Conservation (phyloP, 2,329 filamentous ascomycete species). For the Verticillium longisporum region DNA sequence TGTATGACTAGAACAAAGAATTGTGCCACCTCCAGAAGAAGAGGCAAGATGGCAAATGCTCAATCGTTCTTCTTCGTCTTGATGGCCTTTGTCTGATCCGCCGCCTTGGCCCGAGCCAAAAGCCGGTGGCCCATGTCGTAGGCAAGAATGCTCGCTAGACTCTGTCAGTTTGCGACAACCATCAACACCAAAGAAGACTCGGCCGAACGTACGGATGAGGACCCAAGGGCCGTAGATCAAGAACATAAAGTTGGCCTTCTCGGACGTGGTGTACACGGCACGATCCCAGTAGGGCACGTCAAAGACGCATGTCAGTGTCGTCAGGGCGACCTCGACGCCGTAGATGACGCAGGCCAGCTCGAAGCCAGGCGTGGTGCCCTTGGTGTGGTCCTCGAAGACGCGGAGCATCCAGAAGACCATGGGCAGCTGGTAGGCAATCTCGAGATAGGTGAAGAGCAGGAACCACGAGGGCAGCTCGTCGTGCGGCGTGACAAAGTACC, state of each 20-base stretch:
- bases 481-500: constrained; percentile 36
- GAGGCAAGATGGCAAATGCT: background rate
- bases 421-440: constrained; percentile 44
- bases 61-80: constrained; percentile 34
- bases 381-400: constrained; percentile 22
- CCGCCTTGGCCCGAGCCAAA: constrained; percentile 30
- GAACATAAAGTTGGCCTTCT: constrained; percentile 39
- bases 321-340: constrained; percentile 43
- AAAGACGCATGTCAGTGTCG: constrained; percentile 42
- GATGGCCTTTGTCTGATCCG: constrained; percentile 5
- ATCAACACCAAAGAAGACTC: background rate
- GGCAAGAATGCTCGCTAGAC: constrained; percentile 41
- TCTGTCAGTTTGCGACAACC: background rate
- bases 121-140: constrained; percentile 50
- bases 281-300: constrained; percentile 43
- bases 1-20: background rate
- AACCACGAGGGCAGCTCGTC: constrained; percentile 39
- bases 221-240: constrained; percentile 46
- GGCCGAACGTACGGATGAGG: constrained; percentile 39
- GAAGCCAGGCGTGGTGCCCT: constrained; percentile 22
- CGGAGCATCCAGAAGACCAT: constrained; percentile 39
- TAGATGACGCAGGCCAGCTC: constrained; percentile 48
- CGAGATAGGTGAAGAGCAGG: constrained; percentile 40
- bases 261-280: constrained; percentile 30
- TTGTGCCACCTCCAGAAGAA: background rate